Base-by-base conservation (phyloP, 768 basidiomycete genomes). In the Tulasnella calospora region DNA sequence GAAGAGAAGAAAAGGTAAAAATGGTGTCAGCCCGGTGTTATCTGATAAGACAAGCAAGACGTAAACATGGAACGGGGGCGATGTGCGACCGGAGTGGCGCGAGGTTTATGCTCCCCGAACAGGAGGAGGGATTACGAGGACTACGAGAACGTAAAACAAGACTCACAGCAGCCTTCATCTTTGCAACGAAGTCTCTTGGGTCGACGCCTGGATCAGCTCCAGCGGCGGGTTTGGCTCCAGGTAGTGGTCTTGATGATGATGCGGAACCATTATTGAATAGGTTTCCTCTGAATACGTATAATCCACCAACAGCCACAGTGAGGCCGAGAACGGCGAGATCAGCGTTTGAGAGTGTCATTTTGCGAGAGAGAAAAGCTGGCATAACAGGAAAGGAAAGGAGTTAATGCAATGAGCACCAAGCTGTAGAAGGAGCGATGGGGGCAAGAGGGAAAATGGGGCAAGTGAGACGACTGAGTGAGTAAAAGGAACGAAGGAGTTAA, bases 81-180 rank as follows among this genome's bases (percentile, higher is more conserved):
- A 67, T 4, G 61, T 27, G 61, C 2, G 61, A 67, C 27, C 27
- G 30, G 7, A 15, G 71, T 73, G 71, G 46, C 36, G 71, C 61
- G 27, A 67, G 17, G 30, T 27, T 44, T 13, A n/a, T 44, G 44
- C 30, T 33, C 15, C n/a, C 30, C 61, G 30, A 33, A 67, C 30
- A 30, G 30, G 61, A 13, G 61, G 30, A 30, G 12, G 30, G 35
- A 27, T 30, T 27, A 17, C 15, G 27, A 67, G 27, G 10, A 27
- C 3, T 13, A 72, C 36, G 35, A 8, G n/a, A 38, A 80, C 71
- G 33, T 35, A 17, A 12, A 71, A 38, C 13, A 23, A 9, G 10
- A 89, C 94, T 84, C 86, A 98, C 97, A 55, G 90, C 91, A 79
- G 92, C 91, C 86, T 95, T 93, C 95, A 98, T 96, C 87, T 96